Evolutionary conservation across 2,329 filamentous ascomycete genomes (phyloP), one percentile per base, ranked within the genome.

Genomic region (Ophiosphaerella herpotricha): DNA sequence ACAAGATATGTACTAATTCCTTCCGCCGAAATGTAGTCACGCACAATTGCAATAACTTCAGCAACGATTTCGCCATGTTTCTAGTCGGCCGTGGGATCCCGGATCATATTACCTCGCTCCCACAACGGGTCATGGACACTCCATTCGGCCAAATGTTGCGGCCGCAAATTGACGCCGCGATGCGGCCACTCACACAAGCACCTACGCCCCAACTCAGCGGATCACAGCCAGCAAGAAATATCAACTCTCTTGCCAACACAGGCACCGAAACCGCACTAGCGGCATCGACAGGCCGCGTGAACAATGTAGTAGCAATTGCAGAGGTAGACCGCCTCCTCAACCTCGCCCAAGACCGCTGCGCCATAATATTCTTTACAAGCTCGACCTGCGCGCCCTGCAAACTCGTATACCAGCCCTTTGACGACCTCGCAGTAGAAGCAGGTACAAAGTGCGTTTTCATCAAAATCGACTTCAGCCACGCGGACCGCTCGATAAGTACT

Each of bases 41-140:
- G 24, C 91, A 97, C 74, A 99, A 99, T 70, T 97, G 93, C 78
- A 99, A 97, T 77, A 97, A 97, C 73, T 99, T 97, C 74, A 90
- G 89, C 3, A 93, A 97, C 67, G 91, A 96, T 54, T 87, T 97
- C 59, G 80, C 90, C 55, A 94, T 90, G 73, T 97, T 97, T 57
- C 79, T 97, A 0, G 78, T 97, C 1, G 93, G 94, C 18, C 89
- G 86, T 61, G 89, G 90, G 2, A 97, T 97, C 52, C 94, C 94
- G 0, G 82, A 86, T 1, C 86, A 96, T 63, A 97, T 99, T 58
- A 83, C 85, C 26, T 90, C 87, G 59, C 86, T 97, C 68, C 93
- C 93, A 0, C 82, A 91, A 64, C 88, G 87, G 1, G 92, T 97
- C 7, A 80, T 97, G 11, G 85, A 89, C 50, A 94, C 91, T 0